phyloP scores from a whole-genome alignment of 2,329 filamentous ascomycete genomes.

The Cercospora brassicicola region DNA sequence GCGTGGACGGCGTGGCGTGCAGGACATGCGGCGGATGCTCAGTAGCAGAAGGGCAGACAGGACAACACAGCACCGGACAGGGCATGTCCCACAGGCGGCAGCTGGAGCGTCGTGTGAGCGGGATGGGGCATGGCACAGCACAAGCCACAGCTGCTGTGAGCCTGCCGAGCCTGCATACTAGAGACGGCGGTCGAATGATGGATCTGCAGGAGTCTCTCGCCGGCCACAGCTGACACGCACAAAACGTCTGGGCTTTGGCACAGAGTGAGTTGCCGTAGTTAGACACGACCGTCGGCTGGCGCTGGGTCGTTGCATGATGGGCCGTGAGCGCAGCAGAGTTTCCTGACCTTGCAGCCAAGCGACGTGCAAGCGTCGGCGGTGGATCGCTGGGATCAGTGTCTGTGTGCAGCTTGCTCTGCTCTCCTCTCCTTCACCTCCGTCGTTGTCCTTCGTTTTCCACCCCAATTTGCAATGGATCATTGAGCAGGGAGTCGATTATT shows the following conservation, averaged over 20 bases:
- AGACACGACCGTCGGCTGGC: constrained; percentile 6
- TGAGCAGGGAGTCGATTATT: constrained; percentile 26
- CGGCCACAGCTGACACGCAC: constrained; percentile 9
- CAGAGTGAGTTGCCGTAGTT: constrained; percentile 11
- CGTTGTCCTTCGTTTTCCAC: constrained; percentile 12
- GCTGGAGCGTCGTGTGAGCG: neutral
- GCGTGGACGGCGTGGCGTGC: neutral
- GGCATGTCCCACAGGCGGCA: constrained; percentile 4
- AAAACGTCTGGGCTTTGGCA: constrained; percentile 8
- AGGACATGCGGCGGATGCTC: neutral
- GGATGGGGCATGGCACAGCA: constrained; percentile 4
- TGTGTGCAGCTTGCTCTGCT: constrained; percentile 3
- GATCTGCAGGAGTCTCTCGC: constrained; percentile 17
- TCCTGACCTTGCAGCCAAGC: constrained; percentile 12
- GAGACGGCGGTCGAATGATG: constrained; percentile 11
- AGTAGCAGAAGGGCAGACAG: neutral
- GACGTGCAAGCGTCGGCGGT: constrained; percentile 8
- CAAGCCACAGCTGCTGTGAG: constrained; percentile 6
- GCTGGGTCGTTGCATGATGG: constrained; percentile 7
- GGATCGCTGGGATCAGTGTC: constrained; percentile 12
- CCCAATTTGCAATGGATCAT: constrained; percentile 27
- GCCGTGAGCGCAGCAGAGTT: constrained; percentile 11
- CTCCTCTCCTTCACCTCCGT: constrained; percentile 2
- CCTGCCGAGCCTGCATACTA: constrained; percentile 2
- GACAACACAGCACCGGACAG: neutral